These are phyloP conservation scores for Cornus suecica DNA, from an alignment of 148 eudicot species.

Conservation along the genomic window DNA sequence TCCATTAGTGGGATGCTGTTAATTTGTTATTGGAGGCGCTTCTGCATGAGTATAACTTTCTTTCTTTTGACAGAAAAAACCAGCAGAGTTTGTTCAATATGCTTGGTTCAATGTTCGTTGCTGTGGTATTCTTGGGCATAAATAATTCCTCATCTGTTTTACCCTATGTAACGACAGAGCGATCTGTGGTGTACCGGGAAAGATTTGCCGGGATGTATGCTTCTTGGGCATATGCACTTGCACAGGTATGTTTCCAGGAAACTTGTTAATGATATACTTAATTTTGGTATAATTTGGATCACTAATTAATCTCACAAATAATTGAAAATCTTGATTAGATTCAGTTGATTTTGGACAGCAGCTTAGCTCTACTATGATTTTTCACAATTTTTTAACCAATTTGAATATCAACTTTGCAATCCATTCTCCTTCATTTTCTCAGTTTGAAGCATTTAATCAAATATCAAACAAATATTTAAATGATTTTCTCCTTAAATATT, in stretches of 20 bases:
- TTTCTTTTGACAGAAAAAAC: conserved; percentile 47
- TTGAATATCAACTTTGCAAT: no score
- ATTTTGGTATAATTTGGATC: neutral
- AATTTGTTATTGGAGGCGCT: neutral
- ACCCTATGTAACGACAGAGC: conserved; percentile 54
- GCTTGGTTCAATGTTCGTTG: conserved; percentile 55
- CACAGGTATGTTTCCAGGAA: conserved; percentile 55
- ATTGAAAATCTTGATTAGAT: neutral
- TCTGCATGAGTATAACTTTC: neutral
- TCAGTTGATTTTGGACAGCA: no score
- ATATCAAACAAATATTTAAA: no score
- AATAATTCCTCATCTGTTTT: conserved; percentile 45
- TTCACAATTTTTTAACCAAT: no score
- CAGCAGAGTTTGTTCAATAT: conserved; percentile 58
- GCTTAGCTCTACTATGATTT: no score
- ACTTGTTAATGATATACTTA: neutral
- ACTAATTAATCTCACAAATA: neutral
- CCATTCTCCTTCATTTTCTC: no score
- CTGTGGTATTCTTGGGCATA: conserved; percentile 55
- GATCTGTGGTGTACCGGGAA: conserved; percentile 72
- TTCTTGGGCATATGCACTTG: conserved; percentile 71
- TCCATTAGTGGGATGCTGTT: neutral
- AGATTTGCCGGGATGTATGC: conserved; percentile 84
- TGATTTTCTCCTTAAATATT: no score
- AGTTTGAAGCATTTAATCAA: no score